Evolutionary conservation across 345 rosid species (phyloP).

Genomic region (Combretum micranthum): DNA sequence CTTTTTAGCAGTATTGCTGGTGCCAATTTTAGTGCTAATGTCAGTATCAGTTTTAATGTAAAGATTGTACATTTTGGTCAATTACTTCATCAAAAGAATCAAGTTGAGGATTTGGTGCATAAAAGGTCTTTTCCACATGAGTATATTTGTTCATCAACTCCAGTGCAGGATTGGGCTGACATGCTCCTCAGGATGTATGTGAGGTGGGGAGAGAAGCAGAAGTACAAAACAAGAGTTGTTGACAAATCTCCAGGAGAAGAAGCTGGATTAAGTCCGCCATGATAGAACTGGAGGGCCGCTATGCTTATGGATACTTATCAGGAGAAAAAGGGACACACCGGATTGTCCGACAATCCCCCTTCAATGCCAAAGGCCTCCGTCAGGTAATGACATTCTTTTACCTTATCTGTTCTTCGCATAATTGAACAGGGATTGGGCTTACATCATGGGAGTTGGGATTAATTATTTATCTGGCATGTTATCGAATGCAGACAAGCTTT

Average conservation of each 20-base stretch:
- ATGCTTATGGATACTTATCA: slow-evolving; percentile 85
- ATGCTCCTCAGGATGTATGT: slow-evolving; percentile 93
- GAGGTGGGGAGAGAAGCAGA: slow-evolving; percentile 98
- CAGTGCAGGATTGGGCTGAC: slow-evolving; percentile 99
- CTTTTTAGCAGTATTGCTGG: too few species aligned
- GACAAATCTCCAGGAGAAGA: slow-evolving; percentile 91
- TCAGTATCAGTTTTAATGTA: too few species aligned
- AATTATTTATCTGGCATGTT: too few species aligned
- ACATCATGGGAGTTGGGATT: too few species aligned
- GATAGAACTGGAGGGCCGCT: slow-evolving; percentile 79
- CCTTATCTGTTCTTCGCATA: neutral
- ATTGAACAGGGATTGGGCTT: too few species aligned
- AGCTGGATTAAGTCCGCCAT: slow-evolving; percentile 93
- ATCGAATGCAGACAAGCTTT: slow-evolving; percentile 69
- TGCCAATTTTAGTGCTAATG: too few species aligned
- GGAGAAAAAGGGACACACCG: slow-evolving; percentile 98
- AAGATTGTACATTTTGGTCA: too few species aligned
- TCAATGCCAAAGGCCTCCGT: slow-evolving; percentile 92
- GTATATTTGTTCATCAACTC: slow-evolving; percentile 27
- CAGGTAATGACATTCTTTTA: slow-evolving; percentile 44
- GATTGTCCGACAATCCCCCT: slow-evolving; percentile 93
- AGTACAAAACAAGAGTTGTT: slow-evolving; percentile 73
- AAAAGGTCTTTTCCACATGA: slow-evolving; percentile 3
- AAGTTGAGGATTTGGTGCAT: neutral
- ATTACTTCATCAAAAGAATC: neutral